Base-by-base conservation (phyloP, 805 yeast genomes). In the Candida railenensis region DNA sequence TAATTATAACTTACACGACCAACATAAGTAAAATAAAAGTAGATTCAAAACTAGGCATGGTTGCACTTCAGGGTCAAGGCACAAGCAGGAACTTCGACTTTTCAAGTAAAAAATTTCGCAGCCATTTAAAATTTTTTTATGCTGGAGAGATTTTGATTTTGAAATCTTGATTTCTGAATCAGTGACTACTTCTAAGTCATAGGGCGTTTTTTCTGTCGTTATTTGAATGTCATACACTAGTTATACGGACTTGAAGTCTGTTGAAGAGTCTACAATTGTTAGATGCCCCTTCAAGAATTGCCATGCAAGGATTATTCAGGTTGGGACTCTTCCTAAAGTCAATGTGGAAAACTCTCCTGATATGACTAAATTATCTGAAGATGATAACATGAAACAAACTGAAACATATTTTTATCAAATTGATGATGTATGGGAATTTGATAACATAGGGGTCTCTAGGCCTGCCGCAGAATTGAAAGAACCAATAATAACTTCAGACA, bases 401-500 rank as follows among this genome's bases (percentile, higher is more conserved):
- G 22, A 2, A 36, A 22, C 16, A 16, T 22, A 3, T 83, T 81
- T 55, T 68, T 73, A 37, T 11, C 55, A 67, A 22, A 66, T 84
- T 1, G 56, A 65, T 2, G 88, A 85, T 55, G 81, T 83, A 44
- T 87, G 94, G 94, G 87, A 80, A 51, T 87, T 87, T 54, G 91
- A 87, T 51, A 87, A 87, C 55, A 78, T 87, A 40, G 91, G 89
- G 1, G 92, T 87, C 2, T 84, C 90, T 1, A 74, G 74, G 47
- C 67, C 73, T 1, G 42, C 71, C 1, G 57, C 57, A 7, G 57
- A 54, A 36, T 60, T 59, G 41, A 51, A 55, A 3, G 64, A 62
- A 18, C 67, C 66, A 9, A 45, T 49, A 5, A 47, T 47, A 1
- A 56, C 55, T 2, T 9, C 44, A 39, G 37, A 34, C 34, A 49